Evolutionary conservation across 257 asterid species (phyloP).

Genomic region (Nicotiana tabacum): DNA sequence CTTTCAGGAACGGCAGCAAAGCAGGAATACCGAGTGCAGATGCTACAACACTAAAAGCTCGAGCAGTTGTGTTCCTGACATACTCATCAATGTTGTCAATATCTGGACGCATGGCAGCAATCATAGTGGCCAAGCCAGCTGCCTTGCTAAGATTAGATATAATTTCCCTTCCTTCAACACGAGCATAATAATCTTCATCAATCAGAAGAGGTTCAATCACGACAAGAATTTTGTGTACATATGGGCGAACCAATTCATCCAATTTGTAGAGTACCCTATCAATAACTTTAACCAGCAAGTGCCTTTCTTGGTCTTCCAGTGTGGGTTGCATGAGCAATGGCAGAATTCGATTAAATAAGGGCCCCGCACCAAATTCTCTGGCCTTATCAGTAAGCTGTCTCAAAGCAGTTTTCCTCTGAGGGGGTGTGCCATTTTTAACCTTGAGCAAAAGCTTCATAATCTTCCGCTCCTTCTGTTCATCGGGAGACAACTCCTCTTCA

Average conservation of each 20-base stretch:
- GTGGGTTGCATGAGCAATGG: constrained; percentile 97
- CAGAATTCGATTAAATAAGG: constrained; percentile 76
- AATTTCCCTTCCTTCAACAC: constrained; percentile 92
- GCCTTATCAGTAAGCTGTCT: constrained; percentile 95
- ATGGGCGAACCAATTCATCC: constrained; percentile 92
- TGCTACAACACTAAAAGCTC: constrained; percentile 95
- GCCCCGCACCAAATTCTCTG: constrained; percentile 91
- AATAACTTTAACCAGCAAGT: constrained; percentile 79
- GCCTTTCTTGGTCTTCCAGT: constrained; percentile 87
- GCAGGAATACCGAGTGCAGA: constrained; percentile 97
- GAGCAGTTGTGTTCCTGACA: constrained; percentile 86
- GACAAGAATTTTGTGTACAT: constrained; percentile 87
- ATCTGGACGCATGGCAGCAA: constrained; percentile 98
- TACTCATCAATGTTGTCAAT: constrained; percentile 92
- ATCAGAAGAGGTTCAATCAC: constrained; percentile 89
- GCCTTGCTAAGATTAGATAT: constrained; percentile 97
- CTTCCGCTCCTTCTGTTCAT: constrained; percentile 83
- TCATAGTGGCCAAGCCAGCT: constrained; percentile 95
- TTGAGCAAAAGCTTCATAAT: constrained; percentile 85
- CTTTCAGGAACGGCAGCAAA: constrained; percentile 73
- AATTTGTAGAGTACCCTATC: constrained; percentile 84
- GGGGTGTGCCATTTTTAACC: constrained; percentile 93
- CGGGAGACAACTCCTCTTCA: constrained; percentile 77
- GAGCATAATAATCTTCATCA: constrained; percentile 95
- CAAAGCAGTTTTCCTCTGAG: constrained; percentile 92